Evolutionary conservation across 306 rosid genomes (phyloP).

Genomic region (Astragalus glycyphyllos): DNA sequence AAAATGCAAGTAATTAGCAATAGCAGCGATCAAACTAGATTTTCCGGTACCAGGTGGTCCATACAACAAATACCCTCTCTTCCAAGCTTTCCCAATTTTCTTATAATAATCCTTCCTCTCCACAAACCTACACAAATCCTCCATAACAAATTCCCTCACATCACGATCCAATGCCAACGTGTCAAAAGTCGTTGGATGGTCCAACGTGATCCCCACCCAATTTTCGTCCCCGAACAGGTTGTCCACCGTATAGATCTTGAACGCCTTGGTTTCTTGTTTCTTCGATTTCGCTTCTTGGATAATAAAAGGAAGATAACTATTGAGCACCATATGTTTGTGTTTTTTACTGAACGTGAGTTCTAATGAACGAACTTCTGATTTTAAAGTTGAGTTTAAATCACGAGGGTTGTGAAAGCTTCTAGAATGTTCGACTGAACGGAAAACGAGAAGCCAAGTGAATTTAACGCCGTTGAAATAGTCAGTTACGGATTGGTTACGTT

Average conservation of each 20-base stretch:
- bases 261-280: conserved; percentile 57
- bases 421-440: conserved; percentile 31
- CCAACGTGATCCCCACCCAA: conserved; percentile 61
- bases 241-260: conserved; percentile 59
- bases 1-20: conserved; percentile 76
- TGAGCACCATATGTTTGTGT: conserved; percentile 56
- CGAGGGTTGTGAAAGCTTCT: conserved; percentile 38
- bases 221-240: conserved; percentile 44
- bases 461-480: conserved; percentile 62
- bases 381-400: conserved; percentile 45
- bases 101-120: conserved; percentile 67
- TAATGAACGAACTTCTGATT: conserved; percentile 58
- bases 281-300: conserved; percentile 47
- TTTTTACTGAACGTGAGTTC: conserved; percentile 66
- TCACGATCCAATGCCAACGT: conserved; percentile 64
- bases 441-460: conserved; percentile 58
- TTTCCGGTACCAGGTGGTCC: conserved; percentile 95
- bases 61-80: conserved; percentile 76
- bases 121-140: conserved; percentile 61
- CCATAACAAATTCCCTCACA: conserved; percentile 51
- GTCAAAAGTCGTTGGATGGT: conserved; percentile 78
- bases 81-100: conserved; percentile 83
- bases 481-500: conserved; percentile 42
- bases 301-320: conserved; percentile 59
- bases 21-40: conserved; percentile 82